Evolutionary conservation across 2,329 filamentous ascomycete species (phyloP).

Genomic region (Myriangium duriaei): DNA sequence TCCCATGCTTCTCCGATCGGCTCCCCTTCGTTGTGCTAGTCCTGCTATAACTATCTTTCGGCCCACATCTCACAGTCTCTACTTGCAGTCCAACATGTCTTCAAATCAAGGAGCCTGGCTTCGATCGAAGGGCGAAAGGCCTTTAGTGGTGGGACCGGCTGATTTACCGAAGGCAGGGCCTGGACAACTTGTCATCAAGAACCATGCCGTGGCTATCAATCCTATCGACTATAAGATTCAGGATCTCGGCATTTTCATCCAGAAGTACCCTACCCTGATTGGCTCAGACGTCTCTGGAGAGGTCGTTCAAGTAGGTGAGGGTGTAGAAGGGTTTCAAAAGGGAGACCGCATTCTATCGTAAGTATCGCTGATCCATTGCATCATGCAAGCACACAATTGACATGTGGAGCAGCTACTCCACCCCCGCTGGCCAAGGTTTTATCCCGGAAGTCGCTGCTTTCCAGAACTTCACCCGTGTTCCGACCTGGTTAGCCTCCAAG

Average conservation of each 20-base stretch:
- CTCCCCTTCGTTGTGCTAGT: too few relatives aligned
- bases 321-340: slow-evolving; percentile 34
- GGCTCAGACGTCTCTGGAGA: slow-evolving; percentile 27
- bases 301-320: slow-evolving; percentile 26
- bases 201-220: slow-evolving; percentile 26
- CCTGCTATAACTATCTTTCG: too few relatives aligned
- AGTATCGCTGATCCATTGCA: not conserved
- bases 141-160: slow-evolving; percentile 19
- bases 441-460: slow-evolving; percentile 14
- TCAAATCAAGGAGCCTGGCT: slow-evolving; percentile 14
- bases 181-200: slow-evolving; percentile 24
- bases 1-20: too few relatives aligned
- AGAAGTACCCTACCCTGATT: slow-evolving; percentile 24
- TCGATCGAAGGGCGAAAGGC: slow-evolving; percentile 3
- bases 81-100: too few relatives aligned
- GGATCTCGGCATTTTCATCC: slow-evolving; percentile 20
- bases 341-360: slow-evolving; percentile 38
- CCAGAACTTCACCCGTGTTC: slow-evolving; percentile 24
- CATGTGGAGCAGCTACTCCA: slow-evolving; percentile 8
- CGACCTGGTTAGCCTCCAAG: slow-evolving; percentile 22
- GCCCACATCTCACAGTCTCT: too few relatives aligned
- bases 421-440: slow-evolving; percentile 3
- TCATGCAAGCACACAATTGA: slow-evolving; percentile 9
- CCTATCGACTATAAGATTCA: slow-evolving; percentile 27
- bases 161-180: slow-evolving; percentile 21